Conservation (phyloP, 2,329 filamentous ascomycete species). For the Ophiostoma sp. region DNA sequence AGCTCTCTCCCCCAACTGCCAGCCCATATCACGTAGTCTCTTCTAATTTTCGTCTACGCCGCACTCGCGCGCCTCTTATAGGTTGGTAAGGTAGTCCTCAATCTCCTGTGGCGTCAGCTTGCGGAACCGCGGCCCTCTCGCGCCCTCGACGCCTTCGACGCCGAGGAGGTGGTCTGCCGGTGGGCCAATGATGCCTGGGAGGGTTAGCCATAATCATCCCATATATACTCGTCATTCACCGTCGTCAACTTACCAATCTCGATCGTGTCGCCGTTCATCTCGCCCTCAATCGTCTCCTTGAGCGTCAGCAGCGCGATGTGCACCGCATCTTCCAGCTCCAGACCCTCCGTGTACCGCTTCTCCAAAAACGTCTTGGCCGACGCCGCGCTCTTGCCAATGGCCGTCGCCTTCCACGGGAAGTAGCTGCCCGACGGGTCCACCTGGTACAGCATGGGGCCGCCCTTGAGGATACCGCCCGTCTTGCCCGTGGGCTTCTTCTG, state of each 20-base stretch:
- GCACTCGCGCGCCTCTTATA: conserved; percentile 56
- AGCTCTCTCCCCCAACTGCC: background rate
- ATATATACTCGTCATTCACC: too few species aligned
- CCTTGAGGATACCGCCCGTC: conserved; percentile 93
- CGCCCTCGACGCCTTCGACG: conserved; percentile 83
- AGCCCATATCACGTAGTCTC: background rate
- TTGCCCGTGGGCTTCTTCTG: conserved; percentile 78
- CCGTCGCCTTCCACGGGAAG: conserved; percentile 99
- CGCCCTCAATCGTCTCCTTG: conserved; percentile 98
- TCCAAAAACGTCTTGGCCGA: conserved; percentile 99
- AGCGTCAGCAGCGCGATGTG: conserved; percentile 96
- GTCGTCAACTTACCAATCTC: conserved; percentile 74
- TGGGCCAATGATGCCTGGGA: conserved; percentile 81
- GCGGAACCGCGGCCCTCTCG: conserved; percentile 82
- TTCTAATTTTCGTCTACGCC: background rate
- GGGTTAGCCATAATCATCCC: background rate
- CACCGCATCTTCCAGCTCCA: conserved; percentile 97
- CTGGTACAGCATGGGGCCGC: conserved; percentile 96
- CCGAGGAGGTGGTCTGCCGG: conserved; percentile 92
- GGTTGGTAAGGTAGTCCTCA: conserved; percentile 98
- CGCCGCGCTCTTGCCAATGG: conserved; percentile 97
- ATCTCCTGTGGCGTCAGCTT: conserved; percentile 98
- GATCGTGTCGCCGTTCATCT: conserved; percentile 98
- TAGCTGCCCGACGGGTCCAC: conserved; percentile 99
- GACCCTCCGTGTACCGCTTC: conserved; percentile 96